Conservation (phyloP, 768 basidiomycete genomes). For the Tylopilus vinaceipallidus region DNA sequence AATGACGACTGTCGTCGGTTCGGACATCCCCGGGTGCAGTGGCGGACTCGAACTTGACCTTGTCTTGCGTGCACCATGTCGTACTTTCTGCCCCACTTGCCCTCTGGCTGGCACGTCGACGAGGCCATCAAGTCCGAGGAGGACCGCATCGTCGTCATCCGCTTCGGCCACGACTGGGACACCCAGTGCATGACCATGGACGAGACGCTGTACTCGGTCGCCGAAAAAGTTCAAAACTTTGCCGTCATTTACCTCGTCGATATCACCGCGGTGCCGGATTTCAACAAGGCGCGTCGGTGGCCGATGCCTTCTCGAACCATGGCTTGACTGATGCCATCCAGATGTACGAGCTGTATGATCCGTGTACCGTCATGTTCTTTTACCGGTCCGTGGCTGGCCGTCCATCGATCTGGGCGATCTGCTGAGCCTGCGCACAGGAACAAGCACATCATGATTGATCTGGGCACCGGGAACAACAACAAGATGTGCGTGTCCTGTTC, state of each 20-base stretch:
- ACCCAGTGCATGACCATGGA: conserved; percentile 98
- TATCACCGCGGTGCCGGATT: conserved; percentile 96
- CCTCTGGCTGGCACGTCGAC: conserved; percentile 97
- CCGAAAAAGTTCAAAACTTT: conserved; percentile 98
- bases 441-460: conserved; percentile 99
- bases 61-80: conserved; percentile 60
- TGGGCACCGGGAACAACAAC: conserved; percentile 99
- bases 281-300: conserved; percentile 75
- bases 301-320: neutral
- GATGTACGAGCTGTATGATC: conserved; percentile 99
- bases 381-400: conserved; percentile 64
- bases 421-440: conserved; percentile 50
- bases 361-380: conserved; percentile 98
- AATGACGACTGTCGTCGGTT: no score
- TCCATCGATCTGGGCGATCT: neutral
- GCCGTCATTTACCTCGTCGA: conserved; percentile 95
- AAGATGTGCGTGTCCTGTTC: conserved; percentile 72
- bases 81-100: conserved; percentile 85
- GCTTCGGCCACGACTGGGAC: conserved; percentile 95
- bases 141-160: conserved; percentile 89
- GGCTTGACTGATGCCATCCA: conserved; percentile 28
- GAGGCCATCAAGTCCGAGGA: conserved; percentile 99
- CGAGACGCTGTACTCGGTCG: conserved; percentile 88
- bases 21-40: no score
- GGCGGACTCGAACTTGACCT: no score